These are phyloP conservation scores for Capsicum rhomboideum DNA, from an alignment of 257 asterid genomes.

Conservation along the genomic window DNA sequence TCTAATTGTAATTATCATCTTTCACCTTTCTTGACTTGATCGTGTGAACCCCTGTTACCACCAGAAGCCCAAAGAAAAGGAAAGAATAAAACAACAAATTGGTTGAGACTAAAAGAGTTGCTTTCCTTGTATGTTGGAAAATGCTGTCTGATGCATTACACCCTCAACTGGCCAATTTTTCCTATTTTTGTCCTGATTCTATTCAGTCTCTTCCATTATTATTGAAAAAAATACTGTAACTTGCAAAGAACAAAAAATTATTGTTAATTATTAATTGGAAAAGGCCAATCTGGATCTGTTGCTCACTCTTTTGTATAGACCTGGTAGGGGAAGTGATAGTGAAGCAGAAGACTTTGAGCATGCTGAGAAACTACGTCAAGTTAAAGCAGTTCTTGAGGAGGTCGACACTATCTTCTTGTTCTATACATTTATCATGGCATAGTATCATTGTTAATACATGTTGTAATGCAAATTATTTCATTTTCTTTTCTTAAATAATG, in stretches of 20 bases:
- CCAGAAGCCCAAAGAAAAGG: background rate
- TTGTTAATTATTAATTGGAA: background rate
- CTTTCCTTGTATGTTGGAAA: background rate
- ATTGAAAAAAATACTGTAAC: background rate
- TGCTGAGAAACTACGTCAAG: constrained; percentile 99
- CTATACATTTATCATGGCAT: background rate
- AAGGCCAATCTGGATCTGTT: background rate
- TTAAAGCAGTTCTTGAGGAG: constrained; percentile 99
- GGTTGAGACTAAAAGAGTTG: background rate
- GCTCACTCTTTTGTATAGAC: constrained; percentile 39
- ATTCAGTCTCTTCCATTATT: background rate
- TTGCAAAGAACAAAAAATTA: background rate
- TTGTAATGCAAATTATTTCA: background rate
- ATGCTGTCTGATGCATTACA: background rate
- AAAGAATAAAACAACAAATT: background rate
- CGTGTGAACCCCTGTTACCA: background rate
- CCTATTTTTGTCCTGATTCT: background rate
- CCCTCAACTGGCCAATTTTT: background rate
- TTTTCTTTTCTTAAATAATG: background rate
- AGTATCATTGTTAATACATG: background rate
- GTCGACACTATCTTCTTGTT: constrained; percentile 24
- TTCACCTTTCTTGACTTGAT: background rate
- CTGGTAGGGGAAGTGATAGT: constrained; percentile 90
- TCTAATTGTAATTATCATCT: background rate
- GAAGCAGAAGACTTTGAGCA: constrained; percentile 95